phyloP scores from a whole-genome alignment of 352 stramenopile species.

The Phytophthora sansomeana region DNA sequence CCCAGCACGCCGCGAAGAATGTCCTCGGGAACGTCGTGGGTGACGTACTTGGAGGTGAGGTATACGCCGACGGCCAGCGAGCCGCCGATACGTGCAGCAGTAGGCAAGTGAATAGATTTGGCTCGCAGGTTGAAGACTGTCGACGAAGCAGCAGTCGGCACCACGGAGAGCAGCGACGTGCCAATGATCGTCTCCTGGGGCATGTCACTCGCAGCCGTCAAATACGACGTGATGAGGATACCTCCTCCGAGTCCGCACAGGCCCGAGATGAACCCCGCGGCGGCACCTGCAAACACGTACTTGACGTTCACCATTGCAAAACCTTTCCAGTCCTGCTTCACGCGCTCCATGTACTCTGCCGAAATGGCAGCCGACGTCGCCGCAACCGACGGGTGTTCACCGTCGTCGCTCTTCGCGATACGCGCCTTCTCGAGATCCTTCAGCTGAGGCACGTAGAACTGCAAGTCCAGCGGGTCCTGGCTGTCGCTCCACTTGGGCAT shows the following conservation, averaged over 20 bases:
- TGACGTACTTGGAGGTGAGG: conserved; percentile 87
- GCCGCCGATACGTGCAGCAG: conserved; percentile 68
- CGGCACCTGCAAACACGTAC: conserved; percentile 77
- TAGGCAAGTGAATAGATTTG: conserved; percentile 83
- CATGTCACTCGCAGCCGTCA: conserved; percentile 89
- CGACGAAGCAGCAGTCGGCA: conserved; percentile 81
- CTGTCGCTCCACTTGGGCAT: conserved; percentile 76
- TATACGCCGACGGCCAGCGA: conserved; percentile 72
- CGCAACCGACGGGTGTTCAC: conserved; percentile 20
- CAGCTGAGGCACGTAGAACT: conserved; percentile 71
- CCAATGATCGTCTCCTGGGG: conserved; percentile 85
- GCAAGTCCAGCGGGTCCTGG: conserved; percentile 70
- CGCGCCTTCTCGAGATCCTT: conserved; percentile 34
- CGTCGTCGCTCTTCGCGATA: conserved; percentile 6
- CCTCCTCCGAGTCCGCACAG: conserved; percentile 84
- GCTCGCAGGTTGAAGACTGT: conserved; percentile 84
- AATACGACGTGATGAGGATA: conserved; percentile 89
- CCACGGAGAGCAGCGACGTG: conserved; percentile 84
- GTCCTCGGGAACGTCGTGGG: conserved; percentile 79
- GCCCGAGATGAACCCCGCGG: conserved; percentile 85
- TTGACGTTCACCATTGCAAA: conserved; percentile 76
- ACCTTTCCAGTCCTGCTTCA: conserved; percentile 42
- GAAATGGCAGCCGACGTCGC: conserved; percentile 30
- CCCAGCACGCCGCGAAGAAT: conserved; percentile 76
- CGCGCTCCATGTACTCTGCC: conserved; percentile 56